Evolutionary conservation across 2,329 filamentous ascomycete genomes (phyloP).

Genomic region (Chrysoporthe austroafricana): DNA sequence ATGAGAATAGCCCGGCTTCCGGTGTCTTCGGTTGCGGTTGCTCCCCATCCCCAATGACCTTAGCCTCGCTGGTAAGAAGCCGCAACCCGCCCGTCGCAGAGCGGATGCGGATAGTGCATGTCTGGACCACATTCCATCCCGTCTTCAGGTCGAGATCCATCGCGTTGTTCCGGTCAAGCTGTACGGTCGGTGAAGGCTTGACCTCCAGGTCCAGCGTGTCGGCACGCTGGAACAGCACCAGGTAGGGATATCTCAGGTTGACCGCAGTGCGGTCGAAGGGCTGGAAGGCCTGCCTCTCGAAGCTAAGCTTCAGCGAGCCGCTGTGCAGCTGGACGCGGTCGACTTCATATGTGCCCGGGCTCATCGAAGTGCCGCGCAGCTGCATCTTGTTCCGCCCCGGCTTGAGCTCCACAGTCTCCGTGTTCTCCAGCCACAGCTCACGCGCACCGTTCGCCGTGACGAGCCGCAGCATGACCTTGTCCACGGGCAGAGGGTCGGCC

Average conservation of each 20-base stretch:
- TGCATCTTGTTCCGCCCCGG: conserved; percentile 56
- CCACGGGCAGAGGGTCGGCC: conserved; percentile 68
- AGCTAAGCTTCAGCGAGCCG: conserved; percentile 66
- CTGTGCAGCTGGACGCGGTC: conserved; percentile 70
- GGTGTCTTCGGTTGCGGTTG: conserved; percentile 47
- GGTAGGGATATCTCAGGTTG: conserved; percentile 62
- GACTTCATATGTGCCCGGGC: conserved; percentile 75
- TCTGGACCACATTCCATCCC: conserved; percentile 72
- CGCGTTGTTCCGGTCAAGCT: conserved; percentile 78
- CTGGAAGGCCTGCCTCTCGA: conserved; percentile 63
- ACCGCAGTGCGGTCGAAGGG: conserved; percentile 49
- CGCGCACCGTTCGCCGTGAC: conserved; percentile 59
- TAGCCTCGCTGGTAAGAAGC: conserved; percentile 63
- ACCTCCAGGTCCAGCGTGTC: conserved; percentile 72
- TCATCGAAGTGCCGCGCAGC: conserved; percentile 55
- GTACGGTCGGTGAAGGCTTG: conserved; percentile 68
- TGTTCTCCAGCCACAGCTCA: conserved; percentile 52
- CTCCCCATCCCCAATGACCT: conserved; percentile 47
- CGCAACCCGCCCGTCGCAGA: conserved; percentile 69
- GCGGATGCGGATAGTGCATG: conserved; percentile 64
- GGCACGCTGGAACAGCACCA: conserved; percentile 74
- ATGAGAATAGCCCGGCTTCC: conserved; percentile 57
- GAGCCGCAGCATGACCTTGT: conserved; percentile 67
- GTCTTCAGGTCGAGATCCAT: conserved; percentile 74
- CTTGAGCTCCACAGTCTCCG: conserved; percentile 49